A percentile compares a stretch with the other conserved stretches of the same genome.
Conservation (phyloP, 1,284 basidiomycete genomes). For the Trichosporon sp. region DNA sequence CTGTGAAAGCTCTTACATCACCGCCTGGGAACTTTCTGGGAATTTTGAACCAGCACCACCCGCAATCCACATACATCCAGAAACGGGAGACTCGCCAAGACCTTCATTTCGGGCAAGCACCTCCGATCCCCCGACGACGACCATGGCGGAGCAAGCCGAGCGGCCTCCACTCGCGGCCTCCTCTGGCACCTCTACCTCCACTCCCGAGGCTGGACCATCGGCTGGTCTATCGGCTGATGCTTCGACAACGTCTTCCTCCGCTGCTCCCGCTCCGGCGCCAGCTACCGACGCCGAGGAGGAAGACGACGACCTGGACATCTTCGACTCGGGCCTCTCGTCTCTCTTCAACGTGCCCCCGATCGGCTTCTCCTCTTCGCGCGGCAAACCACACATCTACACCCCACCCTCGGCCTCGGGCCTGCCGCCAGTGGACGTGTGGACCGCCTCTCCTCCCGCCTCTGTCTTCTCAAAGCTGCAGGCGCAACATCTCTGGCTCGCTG, state of each 20-base stretch:
- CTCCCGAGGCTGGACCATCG: neutral
- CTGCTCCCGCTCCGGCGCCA: neutral
- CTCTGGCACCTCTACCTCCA: neutral
- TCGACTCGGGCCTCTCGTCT: conserved; percentile 45
- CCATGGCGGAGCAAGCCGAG: neutral
- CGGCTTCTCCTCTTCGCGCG: conserved; percentile 38
- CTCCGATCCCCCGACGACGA: neutral
- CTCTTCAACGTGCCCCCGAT: conserved; percentile 51
- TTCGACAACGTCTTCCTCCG: neutral
- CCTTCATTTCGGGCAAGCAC: neutral
- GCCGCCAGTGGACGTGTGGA: conserved; percentile 39
- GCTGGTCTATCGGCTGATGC: neutral
- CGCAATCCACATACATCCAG: too few species aligned
- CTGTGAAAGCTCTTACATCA: neutral
- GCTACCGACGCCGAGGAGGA: neutral
- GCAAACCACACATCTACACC: conserved; percentile 32
- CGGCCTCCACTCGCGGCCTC: conserved; percentile 1
- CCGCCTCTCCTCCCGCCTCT: conserved; percentile 45
- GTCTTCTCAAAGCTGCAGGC: conserved; percentile 52
- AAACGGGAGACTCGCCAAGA: neutral
- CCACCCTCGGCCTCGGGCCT: conserved; percentile 31
- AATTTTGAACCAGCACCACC: too few species aligned
- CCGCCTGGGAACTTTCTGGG: neutral
- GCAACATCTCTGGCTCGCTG: conserved; percentile 53
- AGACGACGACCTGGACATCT: conserved; percentile 38